These are phyloP conservation scores for Rubia peregrina DNA, from an alignment of 305 asterid genomes.

Conservation along the genomic window DNA sequence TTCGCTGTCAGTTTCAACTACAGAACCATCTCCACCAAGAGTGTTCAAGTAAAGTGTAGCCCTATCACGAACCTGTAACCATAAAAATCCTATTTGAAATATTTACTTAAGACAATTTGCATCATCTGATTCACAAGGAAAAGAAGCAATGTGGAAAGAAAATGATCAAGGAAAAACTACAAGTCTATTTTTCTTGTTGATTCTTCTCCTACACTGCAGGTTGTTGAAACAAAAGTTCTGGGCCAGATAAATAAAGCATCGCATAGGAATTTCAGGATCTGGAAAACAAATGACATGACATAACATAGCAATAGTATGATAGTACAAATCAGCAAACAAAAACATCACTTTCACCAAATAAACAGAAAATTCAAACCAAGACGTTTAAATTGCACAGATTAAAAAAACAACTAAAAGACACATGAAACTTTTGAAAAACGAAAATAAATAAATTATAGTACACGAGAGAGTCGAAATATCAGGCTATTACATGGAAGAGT, in stretches of 20 bases:
- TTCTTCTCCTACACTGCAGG: not conserved
- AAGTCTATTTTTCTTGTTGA: not conserved
- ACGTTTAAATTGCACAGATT: not conserved
- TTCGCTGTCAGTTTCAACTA: conserved; percentile 68
- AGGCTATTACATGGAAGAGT: not conserved
- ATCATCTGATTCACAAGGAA: not conserved
- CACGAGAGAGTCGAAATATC: not conserved
- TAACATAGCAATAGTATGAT: too few species aligned
- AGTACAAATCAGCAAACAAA: not conserved
- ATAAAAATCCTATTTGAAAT: conserved; percentile 6
- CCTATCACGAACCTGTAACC: conserved; percentile 83
- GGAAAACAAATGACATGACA: not conserved
- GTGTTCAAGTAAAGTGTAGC: conserved; percentile 89
- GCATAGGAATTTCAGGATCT: not conserved
- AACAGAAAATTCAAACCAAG: not conserved
- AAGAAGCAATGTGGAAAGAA: not conserved
- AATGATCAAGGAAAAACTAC: not conserved
- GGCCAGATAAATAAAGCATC: not conserved
- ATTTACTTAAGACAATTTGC: not conserved
- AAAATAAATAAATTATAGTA: not conserved
- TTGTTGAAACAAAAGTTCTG: not conserved
- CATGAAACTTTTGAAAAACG: not conserved
- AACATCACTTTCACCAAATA: not conserved
- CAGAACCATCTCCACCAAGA: conserved; percentile 84
- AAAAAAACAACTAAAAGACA: not conserved